A percentile compares a stretch with the other conserved stretches of the same genome.
Evolutionary conservation across 2,329 filamentous ascomycete genomes (phyloP).

Genomic region (Microsporum ferrugineum): DNA sequence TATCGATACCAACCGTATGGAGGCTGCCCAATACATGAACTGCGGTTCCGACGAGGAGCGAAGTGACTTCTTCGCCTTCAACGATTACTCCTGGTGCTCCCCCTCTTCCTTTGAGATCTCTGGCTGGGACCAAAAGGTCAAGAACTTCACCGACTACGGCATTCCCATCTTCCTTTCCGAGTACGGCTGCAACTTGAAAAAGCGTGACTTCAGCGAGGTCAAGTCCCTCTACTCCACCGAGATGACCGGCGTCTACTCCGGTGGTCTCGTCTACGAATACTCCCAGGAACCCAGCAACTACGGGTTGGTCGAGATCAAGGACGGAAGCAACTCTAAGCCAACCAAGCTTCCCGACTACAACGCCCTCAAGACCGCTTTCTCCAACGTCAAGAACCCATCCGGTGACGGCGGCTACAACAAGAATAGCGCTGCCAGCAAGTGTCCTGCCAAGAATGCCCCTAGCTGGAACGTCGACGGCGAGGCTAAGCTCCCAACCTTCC

Average conservation of each 20-base stretch:
- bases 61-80: conserved; percentile 82
- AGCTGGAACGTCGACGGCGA: conserved; percentile 48
- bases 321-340: conserved; percentile 34
- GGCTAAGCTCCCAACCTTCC: conserved; percentile 45
- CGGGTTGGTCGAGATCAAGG: conserved; percentile 61
- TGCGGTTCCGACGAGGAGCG: conserved; percentile 74
- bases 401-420: conserved; percentile 51
- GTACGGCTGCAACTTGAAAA: conserved; percentile 78
- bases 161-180: conserved; percentile 90
- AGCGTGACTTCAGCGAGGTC: conserved; percentile 71
- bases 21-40: conserved; percentile 89
- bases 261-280: conserved; percentile 94
- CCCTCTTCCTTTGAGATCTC: conserved; percentile 63
- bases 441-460: conserved; percentile 41
- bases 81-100: conserved; percentile 69
- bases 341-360: conserved; percentile 53
- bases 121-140: conserved; percentile 80
- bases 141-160: conserved; percentile 76
- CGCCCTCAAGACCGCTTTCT: conserved; percentile 42
- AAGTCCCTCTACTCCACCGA: conserved; percentile 63
- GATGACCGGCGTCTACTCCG: conserved; percentile 87
- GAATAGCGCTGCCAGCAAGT: conserved; percentile 41
- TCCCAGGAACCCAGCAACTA: conserved; percentile 65
- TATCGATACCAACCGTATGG: conserved; percentile 70
- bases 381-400: conserved; percentile 39